These are phyloP conservation scores for Tricholoma bakamatsutake DNA, from an alignment of 768 basidiomycete species.

Conservation along the genomic window DNA sequence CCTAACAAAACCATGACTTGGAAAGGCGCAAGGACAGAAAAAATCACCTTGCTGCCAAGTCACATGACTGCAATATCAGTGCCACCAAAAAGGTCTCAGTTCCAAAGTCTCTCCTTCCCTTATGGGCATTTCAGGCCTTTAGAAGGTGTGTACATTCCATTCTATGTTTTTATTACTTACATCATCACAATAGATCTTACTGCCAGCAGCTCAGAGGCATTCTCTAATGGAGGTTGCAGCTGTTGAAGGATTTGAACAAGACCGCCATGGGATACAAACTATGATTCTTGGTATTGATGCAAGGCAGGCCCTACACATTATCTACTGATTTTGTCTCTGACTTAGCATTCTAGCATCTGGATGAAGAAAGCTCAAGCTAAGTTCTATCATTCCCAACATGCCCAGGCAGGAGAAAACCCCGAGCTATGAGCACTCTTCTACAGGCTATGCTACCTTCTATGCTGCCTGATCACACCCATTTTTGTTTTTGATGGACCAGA, in stretches of 20 bases:
- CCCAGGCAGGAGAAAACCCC: constrained; percentile 30
- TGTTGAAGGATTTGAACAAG: neutral
- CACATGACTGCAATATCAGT: too few relatives aligned
- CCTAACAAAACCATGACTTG: too few relatives aligned
- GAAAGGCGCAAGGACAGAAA: too few relatives aligned
- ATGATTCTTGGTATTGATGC: neutral
- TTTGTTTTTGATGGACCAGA: constrained; percentile 46
- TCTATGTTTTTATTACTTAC: too few relatives aligned
- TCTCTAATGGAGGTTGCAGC: neutral
- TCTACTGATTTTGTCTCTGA: neutral
- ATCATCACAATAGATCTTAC: neutral
- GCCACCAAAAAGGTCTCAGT: neutral
- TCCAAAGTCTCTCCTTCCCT: neutral
- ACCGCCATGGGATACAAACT: neutral
- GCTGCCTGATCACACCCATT: constrained; percentile 29
- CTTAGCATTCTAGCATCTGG: neutral
- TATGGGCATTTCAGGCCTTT: neutral
- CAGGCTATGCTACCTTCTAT: constrained; percentile 32
- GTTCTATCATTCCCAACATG: constrained; percentile 3
- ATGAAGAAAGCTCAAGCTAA: constrained; percentile 6
- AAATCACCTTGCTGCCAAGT: neutral
- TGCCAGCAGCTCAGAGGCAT: neutral
- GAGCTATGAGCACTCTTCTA: constrained; percentile 37
- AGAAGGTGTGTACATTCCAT: too few relatives aligned
- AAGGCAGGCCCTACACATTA: neutral